Base-by-base conservation (phyloP, 345 rosid species). In the Pistacia atlantica region DNA sequence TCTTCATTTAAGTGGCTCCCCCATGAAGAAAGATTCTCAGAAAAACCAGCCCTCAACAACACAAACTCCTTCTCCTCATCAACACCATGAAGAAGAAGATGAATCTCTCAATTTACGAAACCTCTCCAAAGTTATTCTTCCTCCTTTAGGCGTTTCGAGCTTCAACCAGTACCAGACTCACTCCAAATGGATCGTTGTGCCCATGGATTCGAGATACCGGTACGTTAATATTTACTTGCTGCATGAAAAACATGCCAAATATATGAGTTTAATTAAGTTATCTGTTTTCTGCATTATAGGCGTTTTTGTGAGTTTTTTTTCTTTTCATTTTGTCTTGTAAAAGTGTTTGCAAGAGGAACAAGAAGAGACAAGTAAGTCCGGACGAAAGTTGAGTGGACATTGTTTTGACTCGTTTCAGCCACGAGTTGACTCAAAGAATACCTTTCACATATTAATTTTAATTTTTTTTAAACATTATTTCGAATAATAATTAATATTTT, bases 181-280 rank as follows among this genome's bases (percentile, higher is more conserved):
- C 42, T 80, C 93, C 28, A 84, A 68, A 77, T 80, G 94, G 94
- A 75, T 93, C 80, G 85, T 85, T 74, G 87, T 94, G 57, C 97
- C 97, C 4, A 83, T 93, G 98, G 85, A 91, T 76, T 90, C 99
- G 49, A 87, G 88, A 91, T 95, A 90, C 86, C 91, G 98, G 99
- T 95, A 75, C 75, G 1, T 17, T 12, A 5, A 3, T 37, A 3
- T 48, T 31, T 13, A 16, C 17, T 54, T 54, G 17, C 11, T 54
- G 5, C 57, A 42, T 5, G 1, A 42, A 42, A 42, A 8, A 5
- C 9, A 6, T 42, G 10, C 46, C 9, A 42, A 42, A 42, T 42
- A 3, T 42, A 42, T 42, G 46, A 42, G 46, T 42, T 42, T 42
- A 42, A 42, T 42, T 42, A 42, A 42, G 46, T 38, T 38, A 38